Conservation (phyloP, 257 asterid genomes). For the Solanum neorickii region DNA sequence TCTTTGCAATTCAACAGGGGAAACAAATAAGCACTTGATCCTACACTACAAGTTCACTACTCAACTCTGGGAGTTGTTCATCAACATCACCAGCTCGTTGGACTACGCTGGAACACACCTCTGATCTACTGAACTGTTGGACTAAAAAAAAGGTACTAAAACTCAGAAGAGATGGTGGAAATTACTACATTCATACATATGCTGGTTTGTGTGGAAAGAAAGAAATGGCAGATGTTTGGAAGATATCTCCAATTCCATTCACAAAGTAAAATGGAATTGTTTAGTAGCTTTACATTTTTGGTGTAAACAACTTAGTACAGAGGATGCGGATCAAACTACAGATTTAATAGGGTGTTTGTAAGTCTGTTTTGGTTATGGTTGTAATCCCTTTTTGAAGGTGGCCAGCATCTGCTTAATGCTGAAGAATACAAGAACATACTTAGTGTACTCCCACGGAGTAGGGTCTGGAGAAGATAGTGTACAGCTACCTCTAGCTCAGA, state of each 20-base stretch:
- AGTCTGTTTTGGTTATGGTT: background rate
- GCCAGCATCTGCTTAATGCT: background rate
- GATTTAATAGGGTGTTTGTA: background rate
- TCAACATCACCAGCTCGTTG: background rate
- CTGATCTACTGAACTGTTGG: background rate
- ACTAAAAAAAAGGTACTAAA: background rate
- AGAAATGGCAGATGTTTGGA: background rate
- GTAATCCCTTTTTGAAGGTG: background rate
- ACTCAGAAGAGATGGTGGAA: background rate
- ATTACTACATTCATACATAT: background rate
- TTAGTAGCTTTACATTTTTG: background rate
- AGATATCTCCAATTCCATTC: background rate
- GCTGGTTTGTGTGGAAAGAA: background rate
- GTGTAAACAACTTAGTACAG: background rate
- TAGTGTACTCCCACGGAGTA: background rate
- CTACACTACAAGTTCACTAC: background rate
- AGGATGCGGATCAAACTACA: background rate
- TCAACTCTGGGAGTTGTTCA: background rate
- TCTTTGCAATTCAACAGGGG: background rate
- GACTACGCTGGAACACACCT: background rate
- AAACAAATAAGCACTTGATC: background rate
- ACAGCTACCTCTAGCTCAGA: background rate
- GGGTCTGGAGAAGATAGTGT: background rate
- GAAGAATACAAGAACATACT: background rate
- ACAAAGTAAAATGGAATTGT: background rate